Conservation (phyloP, 768 basidiomycete genomes). For the Russula earlei region DNA sequence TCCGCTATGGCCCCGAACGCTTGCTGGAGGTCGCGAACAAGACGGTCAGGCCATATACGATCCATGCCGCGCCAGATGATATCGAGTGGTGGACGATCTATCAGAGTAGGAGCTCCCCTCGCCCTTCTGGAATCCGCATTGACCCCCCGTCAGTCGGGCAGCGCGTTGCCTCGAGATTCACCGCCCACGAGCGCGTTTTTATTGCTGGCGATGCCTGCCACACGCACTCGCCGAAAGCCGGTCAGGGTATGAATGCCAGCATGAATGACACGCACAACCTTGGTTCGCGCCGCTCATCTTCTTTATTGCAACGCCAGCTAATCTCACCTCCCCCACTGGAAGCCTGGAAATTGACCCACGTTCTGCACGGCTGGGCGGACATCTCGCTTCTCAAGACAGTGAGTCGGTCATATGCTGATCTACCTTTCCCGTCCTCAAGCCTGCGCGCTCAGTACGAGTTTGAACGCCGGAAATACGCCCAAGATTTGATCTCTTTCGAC, state of each 20-base stretch:
- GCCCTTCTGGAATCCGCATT: conserved; percentile 23
- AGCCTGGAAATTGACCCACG: conserved; percentile 47
- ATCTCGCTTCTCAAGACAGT: conserved; percentile 39
- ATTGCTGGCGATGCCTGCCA: conserved; percentile 50
- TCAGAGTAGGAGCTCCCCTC: conserved; percentile 29
- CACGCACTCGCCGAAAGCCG: conserved; percentile 32
- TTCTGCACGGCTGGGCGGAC: conserved; percentile 40
- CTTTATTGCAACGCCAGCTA: not conserved
- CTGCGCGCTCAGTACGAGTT: conserved; percentile 34
- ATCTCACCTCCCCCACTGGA: not conserved
- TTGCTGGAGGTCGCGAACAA: conserved; percentile 37
- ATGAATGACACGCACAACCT: conserved; percentile 49
- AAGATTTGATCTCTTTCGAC: conserved; percentile 47
- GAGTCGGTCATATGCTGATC: conserved; percentile 11
- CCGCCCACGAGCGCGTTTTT: conserved; percentile 39
- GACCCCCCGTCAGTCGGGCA: conserved; percentile 36
- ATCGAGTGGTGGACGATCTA: conserved; percentile 45
- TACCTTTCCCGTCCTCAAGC: not conserved
- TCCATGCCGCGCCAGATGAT: conserved; percentile 25
- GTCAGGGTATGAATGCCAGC: conserved; percentile 46
- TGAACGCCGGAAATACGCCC: conserved; percentile 44
- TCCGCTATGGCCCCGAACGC: conserved; percentile 29
- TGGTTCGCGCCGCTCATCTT: not conserved
- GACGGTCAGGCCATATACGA: conserved; percentile 33
- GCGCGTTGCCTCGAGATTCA: conserved; percentile 44